These are phyloP conservation scores for Hamigera avellanea DNA, from an alignment of 495 filamentous ascomycete genomes.

Conservation along the genomic window DNA sequence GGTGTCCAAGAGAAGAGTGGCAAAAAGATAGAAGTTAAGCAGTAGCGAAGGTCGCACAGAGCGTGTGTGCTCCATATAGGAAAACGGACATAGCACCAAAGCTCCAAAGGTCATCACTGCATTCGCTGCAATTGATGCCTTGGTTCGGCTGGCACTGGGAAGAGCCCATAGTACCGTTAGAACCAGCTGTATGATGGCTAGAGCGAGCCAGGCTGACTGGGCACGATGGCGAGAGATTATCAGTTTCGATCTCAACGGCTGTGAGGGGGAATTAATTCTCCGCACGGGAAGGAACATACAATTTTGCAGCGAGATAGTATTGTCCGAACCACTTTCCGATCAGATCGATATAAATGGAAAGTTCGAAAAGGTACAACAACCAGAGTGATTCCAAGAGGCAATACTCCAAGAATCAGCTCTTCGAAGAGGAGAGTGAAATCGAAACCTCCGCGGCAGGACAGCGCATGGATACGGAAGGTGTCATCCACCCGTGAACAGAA, in stretches of 20 bases:
- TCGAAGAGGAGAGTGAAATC: slow-evolving; percentile 55
- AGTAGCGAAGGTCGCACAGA: slow-evolving; percentile 47
- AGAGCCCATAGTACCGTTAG: slow-evolving; percentile 37
- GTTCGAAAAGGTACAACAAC: slow-evolving; percentile 29
- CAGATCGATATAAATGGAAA: too few species aligned
- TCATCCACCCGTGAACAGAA: too few species aligned
- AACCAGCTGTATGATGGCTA: slow-evolving; percentile 31
- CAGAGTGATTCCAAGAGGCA: slow-evolving; percentile 35
- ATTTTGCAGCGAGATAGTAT: slow-evolving; percentile 29
- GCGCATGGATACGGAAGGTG: too few species aligned
- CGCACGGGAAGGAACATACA: slow-evolving; percentile 20
- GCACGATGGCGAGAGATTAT: slow-evolving; percentile 1
- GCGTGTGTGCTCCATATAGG: slow-evolving; percentile 44
- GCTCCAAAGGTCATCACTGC: slow-evolving; percentile 29
- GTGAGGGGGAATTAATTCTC: not conserved
- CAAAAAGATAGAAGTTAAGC: slow-evolving; percentile 47
- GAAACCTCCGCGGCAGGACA: slow-evolving; percentile 32
- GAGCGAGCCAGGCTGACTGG: slow-evolving; percentile 29
- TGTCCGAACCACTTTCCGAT: slow-evolving; percentile 34
- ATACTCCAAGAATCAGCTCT: slow-evolving; percentile 39
- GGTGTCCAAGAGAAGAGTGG: slow-evolving; percentile 48
- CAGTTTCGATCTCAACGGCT: not conserved
- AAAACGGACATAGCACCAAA: slow-evolving; percentile 33
- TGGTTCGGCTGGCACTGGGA: slow-evolving; percentile 18
- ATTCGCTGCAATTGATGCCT: slow-evolving; percentile 36